These are phyloP conservation scores for Chlorella sp. DNA, from an alignment of 139 green algal species.

Conservation along the genomic window DNA sequence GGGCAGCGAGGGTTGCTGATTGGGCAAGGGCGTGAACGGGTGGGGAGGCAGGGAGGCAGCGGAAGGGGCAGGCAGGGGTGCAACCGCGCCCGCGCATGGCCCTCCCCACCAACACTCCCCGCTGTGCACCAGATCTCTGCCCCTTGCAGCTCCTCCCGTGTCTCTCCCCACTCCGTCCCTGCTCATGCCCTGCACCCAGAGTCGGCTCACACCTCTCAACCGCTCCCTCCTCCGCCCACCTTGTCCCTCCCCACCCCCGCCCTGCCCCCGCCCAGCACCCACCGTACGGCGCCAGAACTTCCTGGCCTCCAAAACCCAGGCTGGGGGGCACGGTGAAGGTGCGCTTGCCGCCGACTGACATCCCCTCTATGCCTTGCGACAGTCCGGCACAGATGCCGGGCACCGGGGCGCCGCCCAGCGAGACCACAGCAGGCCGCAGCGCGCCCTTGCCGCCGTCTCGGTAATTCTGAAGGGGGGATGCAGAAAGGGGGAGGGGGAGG, in stretches of 20 bases:
- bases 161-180: too few species aligned
- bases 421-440: conserved; percentile 44
- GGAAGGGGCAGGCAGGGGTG: too few species aligned
- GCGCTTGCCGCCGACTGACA: conserved; percentile 49
- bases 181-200: background rate
- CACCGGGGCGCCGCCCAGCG: conserved; percentile 50
- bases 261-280: background rate
- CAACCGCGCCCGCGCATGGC: too few species aligned
- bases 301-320: conserved; percentile 15
- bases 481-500: background rate
- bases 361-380: conserved; percentile 50
- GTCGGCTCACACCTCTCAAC: too few species aligned
- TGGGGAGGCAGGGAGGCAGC: too few species aligned
- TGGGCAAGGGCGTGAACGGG: too few species aligned
- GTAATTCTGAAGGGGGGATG: conserved; percentile 42
- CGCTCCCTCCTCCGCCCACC: background rate
- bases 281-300: conserved; percentile 53
- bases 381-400: conserved; percentile 51
- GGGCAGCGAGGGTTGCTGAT: too few species aligned
- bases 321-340: conserved; percentile 48
- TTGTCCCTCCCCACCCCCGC: too few species aligned
- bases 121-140: background rate
- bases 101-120: too few species aligned
- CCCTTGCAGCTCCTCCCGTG: too few species aligned
- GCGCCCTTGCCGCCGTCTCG: conserved; percentile 53